phyloP scores from a whole-genome alignment of 805 yeast species.

The Ogataea populi-albae region DNA sequence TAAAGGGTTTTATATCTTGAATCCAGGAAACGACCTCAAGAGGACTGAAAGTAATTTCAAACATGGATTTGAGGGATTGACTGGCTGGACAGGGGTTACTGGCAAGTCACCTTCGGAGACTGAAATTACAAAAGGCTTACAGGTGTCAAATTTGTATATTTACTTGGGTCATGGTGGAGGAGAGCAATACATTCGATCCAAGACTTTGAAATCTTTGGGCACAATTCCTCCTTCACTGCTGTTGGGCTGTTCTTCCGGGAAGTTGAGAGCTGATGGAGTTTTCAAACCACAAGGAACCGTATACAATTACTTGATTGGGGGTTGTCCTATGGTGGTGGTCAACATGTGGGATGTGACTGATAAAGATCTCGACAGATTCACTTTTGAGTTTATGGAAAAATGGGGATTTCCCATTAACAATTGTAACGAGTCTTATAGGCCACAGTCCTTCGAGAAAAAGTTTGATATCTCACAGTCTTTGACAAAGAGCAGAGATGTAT shows the following conservation, averaged over 20 bases:
- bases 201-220: slow-evolving; percentile 44
- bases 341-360: slow-evolving; percentile 98
- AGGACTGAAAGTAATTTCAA: slow-evolving; percentile 63
- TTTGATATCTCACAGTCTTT: slow-evolving; percentile 55
- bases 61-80: slow-evolving; percentile 36
- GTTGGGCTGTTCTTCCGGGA: slow-evolving; percentile 90
- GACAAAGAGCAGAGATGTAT: slow-evolving; percentile 56
- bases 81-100: slow-evolving; percentile 51
- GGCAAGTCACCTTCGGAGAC: slow-evolving; percentile 59
- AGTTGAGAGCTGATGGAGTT: slow-evolving; percentile 52
- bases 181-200: slow-evolving; percentile 68
- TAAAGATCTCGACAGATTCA: slow-evolving; percentile 85
- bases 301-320: slow-evolving; percentile 71
- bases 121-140: slow-evolving; percentile 44
- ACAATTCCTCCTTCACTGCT: slow-evolving; percentile 60
- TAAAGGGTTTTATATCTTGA: slow-evolving; percentile 62
- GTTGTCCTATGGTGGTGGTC: slow-evolving; percentile 79
- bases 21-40: slow-evolving; percentile 76
- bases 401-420: slow-evolving; percentile 52
- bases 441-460: neutral
- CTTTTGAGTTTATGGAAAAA: slow-evolving; percentile 52
- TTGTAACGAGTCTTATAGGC: neutral
- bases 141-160: slow-evolving; percentile 49
- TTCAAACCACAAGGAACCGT: slow-evolving; percentile 77
- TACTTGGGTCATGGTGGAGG: slow-evolving; percentile 98